phyloP scores from a whole-genome alignment of 2,329 filamentous ascomycete genomes.

The Cladophialophora yegresii region DNA sequence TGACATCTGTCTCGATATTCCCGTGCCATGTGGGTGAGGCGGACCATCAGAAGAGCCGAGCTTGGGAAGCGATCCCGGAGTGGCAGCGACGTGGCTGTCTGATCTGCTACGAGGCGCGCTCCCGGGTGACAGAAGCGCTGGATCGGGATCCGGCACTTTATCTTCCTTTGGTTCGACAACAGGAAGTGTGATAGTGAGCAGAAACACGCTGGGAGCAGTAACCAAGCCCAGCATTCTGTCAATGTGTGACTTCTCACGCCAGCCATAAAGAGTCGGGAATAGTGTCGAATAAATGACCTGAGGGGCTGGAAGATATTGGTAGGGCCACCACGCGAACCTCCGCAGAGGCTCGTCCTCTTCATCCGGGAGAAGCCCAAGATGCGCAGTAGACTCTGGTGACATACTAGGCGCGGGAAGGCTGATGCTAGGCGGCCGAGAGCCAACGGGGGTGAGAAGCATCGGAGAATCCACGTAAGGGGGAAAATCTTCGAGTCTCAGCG shows the following conservation, averaged over 20 bases:
- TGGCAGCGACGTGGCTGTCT: slow-evolving; percentile 40
- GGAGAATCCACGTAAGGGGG: slow-evolving; percentile 67
- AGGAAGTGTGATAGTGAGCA: slow-evolving; percentile 85
- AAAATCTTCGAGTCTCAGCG: slow-evolving; percentile 61
- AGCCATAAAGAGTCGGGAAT: slow-evolving; percentile 83
- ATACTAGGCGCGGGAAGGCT: slow-evolving; percentile 56
- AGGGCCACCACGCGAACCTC: slow-evolving; percentile 76
- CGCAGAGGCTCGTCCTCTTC: slow-evolving; percentile 47
- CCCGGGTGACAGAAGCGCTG: slow-evolving; percentile 32
- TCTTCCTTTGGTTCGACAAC: slow-evolving; percentile 73
- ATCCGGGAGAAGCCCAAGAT: slow-evolving; percentile 40
- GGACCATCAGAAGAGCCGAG: slow-evolving; percentile 9
- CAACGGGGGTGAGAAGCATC: slow-evolving; percentile 45
- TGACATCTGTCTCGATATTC: slow-evolving; percentile 40
- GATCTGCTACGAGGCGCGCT: slow-evolving; percentile 25
- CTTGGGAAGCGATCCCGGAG: slow-evolving; percentile 43
- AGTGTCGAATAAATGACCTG: slow-evolving; percentile 70
- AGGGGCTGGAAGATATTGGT: slow-evolving; percentile 70
- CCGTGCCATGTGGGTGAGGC: slow-evolving; percentile 27
- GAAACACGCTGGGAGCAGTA: slow-evolving; percentile 85
- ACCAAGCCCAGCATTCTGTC: slow-evolving; percentile 79
- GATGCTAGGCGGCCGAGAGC: slow-evolving; percentile 58
- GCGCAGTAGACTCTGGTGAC: slow-evolving; percentile 49
- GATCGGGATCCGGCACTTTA: slow-evolving; percentile 51
- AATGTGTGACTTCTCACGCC: slow-evolving; percentile 79